Conservation (phyloP, 2,329 filamentous ascomycete genomes). For the Didymella arachidicola region DNA sequence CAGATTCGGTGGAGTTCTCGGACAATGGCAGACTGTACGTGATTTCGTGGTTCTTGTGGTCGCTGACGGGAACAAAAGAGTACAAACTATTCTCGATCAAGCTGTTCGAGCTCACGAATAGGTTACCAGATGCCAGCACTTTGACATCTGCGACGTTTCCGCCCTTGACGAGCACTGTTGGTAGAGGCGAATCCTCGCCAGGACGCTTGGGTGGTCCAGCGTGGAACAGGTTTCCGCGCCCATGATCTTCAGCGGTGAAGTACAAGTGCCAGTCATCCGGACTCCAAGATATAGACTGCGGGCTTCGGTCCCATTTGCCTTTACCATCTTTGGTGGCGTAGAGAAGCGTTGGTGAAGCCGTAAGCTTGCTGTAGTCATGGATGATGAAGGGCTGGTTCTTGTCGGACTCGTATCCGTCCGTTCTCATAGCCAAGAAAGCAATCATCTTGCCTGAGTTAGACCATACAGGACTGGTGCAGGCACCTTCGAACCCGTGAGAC, state of each 20-base stretch:
- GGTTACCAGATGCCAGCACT: conserved; percentile 58
- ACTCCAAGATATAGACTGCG: conserved; percentile 60
- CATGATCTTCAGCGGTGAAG: conserved; percentile 76
- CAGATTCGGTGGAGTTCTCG: conserved; percentile 38
- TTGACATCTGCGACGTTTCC: conserved; percentile 55
- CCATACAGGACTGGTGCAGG: conserved; percentile 73
- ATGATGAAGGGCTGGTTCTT: conserved; percentile 73
- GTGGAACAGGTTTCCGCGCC: conserved; percentile 67
- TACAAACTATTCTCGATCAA: conserved; percentile 77
- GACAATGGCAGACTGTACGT: conserved; percentile 32
- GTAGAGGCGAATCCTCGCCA: conserved; percentile 26
- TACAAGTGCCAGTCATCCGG: conserved; percentile 67
- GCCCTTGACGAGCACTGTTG: conserved; percentile 44
- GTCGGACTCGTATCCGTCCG: conserved; percentile 81
- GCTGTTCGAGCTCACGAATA: conserved; percentile 74
- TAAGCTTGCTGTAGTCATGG: conserved; percentile 65
- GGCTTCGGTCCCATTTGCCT: conserved; percentile 66
- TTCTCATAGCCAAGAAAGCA: conserved; percentile 81
- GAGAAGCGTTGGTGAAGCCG: conserved; percentile 53
- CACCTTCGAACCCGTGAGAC: conserved; percentile 68
- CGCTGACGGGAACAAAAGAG: conserved; percentile 59
- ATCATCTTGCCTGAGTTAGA: conserved; percentile 74
- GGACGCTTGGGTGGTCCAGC: conserved; percentile 25
- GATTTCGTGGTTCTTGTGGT: conserved; percentile 22
- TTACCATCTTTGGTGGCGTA: conserved; percentile 68